Conservation (phyloP, 352 stramenopile species). For the Globisporangium orthogonon region DNA sequence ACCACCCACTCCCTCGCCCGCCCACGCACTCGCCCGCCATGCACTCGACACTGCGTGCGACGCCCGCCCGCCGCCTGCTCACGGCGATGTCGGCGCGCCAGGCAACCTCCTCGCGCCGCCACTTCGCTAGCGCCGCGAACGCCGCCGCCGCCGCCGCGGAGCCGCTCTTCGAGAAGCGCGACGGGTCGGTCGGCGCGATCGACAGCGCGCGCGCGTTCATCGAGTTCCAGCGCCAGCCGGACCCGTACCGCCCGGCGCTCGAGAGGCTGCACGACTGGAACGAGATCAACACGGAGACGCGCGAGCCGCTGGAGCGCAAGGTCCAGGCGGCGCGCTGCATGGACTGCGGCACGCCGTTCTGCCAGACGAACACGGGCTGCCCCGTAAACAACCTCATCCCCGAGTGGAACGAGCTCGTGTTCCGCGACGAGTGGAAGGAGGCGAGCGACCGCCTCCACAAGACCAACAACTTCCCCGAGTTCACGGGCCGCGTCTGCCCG, state of each 20-base stretch:
- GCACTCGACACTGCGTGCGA: conserved; percentile 9
- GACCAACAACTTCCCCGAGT: conserved; percentile 99
- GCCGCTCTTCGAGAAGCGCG: conserved; percentile 43
- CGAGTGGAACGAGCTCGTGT: conserved; percentile 98
- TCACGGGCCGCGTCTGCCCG: conserved; percentile 96
- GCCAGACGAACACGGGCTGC: conserved; percentile 96
- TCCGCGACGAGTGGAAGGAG: conserved; percentile 95
- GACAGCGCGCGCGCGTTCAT: conserved; percentile 75
- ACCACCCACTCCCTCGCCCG: too few relatives aligned
- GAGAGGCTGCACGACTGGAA: conserved; percentile 95
- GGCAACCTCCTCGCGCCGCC: conserved; percentile 2
- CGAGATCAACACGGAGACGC: conserved; percentile 93
- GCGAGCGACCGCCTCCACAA: conserved; percentile 95
- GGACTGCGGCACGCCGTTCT: conserved; percentile 98
- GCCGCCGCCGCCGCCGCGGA: conserved; percentile 10
- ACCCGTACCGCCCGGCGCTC: conserved; percentile 91
- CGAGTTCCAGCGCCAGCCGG: conserved; percentile 74
- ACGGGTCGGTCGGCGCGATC: conserved; percentile 63
- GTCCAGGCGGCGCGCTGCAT: conserved; percentile 96
- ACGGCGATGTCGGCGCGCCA: too few relatives aligned
- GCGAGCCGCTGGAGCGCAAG: conserved; percentile 88
- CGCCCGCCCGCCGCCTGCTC: conserved; percentile 1
- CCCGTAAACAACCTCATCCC: conserved; percentile 98
- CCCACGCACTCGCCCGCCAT: conserved; percentile 2
- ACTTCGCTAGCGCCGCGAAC: conserved; percentile 19